Evolutionary conservation across 441 rosid species (phyloP).

Genomic region (Pelargonium citronellum): DNA sequence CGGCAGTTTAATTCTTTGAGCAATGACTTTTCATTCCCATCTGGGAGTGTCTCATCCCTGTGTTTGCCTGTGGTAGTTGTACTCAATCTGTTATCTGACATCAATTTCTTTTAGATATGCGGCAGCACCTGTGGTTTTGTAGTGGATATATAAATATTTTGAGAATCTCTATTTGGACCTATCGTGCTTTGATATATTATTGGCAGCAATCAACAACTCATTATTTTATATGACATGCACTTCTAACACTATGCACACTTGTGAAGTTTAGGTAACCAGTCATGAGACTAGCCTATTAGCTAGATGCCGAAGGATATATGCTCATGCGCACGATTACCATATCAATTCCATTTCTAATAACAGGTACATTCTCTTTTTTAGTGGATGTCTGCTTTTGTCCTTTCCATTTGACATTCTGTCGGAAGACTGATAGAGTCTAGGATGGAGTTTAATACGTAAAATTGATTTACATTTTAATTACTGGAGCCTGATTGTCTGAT

Average conservation of each 20-base stretch:
- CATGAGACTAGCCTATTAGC: conserved; percentile 81
- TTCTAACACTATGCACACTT: conserved; percentile 11
- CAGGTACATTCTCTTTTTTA: conserved; percentile 42
- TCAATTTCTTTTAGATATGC: background rate
- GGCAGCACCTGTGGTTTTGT: background rate
- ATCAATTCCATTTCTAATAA: conserved; percentile 94
- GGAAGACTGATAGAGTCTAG: background rate
- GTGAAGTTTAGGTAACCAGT: conserved; percentile 55
- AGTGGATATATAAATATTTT: background rate
- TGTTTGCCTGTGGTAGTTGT: conserved; percentile 90
- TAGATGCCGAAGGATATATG: conserved; percentile 87
- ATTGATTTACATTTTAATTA: background rate
- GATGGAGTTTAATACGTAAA: background rate
- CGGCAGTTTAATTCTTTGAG: conserved; percentile 34
- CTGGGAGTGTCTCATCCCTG: conserved; percentile 70
- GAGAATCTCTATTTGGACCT: background rate
- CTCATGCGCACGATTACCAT: conserved; percentile 98
- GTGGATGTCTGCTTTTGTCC: background rate
- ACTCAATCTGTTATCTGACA: conserved; percentile 24
- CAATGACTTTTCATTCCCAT: conserved; percentile 56
- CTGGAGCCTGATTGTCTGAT: background rate
- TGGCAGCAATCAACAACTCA: background rate
- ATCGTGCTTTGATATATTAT: background rate
- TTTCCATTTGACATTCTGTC: conserved; percentile 17
- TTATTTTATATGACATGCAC: conserved; percentile 5